These are phyloP conservation scores for Taxillus chinensis DNA, from an alignment of 164 flowering plant species.

Conservation along the genomic window DNA sequence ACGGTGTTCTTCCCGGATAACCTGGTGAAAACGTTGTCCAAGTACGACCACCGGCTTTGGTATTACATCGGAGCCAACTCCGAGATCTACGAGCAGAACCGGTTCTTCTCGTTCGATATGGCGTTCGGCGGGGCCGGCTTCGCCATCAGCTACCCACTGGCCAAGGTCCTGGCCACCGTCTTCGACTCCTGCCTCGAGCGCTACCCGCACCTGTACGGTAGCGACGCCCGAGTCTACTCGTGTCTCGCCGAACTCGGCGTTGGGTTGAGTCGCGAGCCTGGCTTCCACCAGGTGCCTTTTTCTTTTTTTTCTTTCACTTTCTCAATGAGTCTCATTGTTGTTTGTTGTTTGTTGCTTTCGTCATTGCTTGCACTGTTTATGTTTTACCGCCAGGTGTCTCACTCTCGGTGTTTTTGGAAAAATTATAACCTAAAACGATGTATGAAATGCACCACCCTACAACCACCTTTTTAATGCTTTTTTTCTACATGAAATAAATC, in stretches of 20 bases:
- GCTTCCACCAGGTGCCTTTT: conserved; percentile 48
- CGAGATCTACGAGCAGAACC: conserved; percentile 40
- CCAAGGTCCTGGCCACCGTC: conserved; percentile 30
- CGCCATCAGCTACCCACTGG: conserved; percentile 51
- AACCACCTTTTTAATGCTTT: too few species aligned
- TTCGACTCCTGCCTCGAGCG: conserved; percentile 46
- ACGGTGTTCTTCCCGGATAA: conserved; percentile 49
- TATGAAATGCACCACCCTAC: too few species aligned
- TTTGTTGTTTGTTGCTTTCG: too few species aligned
- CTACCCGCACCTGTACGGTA: conserved; percentile 52
- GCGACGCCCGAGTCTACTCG: conserved; percentile 38
- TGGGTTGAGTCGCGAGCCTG: conserved; percentile 39
- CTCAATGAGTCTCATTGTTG: too few species aligned
- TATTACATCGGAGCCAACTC: conserved; percentile 48
- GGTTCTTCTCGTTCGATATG: conserved; percentile 30
- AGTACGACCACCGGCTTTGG: conserved; percentile 46
- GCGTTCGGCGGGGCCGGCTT: conserved; percentile 60
- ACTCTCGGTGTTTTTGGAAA: too few species aligned
- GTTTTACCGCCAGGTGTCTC: too few species aligned
- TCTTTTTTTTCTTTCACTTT: not conserved
- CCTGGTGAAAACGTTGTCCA: conserved; percentile 40
- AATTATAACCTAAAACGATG: too few species aligned
- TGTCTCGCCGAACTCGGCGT: conserved; percentile 57
- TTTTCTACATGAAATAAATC: too few species aligned
- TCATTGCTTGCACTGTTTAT: too few species aligned